phyloP scores from a whole-genome alignment of 176 grass and related monocot genomes.

The Sorghum bicolor region DNA sequence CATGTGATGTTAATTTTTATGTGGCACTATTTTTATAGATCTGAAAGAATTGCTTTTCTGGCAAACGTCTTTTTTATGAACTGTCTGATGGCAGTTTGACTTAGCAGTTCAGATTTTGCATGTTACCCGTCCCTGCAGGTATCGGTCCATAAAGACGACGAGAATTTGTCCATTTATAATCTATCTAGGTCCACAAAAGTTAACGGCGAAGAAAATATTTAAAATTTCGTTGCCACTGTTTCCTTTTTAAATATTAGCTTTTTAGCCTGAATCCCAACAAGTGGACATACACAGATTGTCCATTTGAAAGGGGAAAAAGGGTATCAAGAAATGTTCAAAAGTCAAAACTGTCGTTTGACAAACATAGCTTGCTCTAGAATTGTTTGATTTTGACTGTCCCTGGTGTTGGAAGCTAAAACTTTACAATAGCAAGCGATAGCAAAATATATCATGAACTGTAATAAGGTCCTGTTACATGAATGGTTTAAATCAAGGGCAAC shows the following conservation, averaged over 20 bases:
- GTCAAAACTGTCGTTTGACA: background rate
- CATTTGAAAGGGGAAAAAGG: background rate
- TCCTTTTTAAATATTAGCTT: background rate
- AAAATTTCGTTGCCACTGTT: slow-evolving; percentile 1
- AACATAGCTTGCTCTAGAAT: slow-evolving; percentile 14
- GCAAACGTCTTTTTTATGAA: too few species aligned
- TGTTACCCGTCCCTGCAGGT: too few species aligned
- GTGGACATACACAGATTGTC: background rate
- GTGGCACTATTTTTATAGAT: slow-evolving; percentile 23
- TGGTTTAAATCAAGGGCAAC: background rate
- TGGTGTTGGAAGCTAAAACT: background rate
- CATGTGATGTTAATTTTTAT: background rate
- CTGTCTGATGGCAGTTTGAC: too few species aligned
- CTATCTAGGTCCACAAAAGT: too few species aligned
- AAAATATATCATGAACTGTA: too few species aligned
- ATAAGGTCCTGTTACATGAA: background rate
- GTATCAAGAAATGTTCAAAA: background rate
- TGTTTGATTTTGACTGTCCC: background rate
- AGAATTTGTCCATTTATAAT: background rate
- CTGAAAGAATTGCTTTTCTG: background rate
- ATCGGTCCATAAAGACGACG: slow-evolving; percentile 27
- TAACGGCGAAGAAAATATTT: background rate
- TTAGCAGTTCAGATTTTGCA: too few species aligned
- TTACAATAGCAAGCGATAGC: background rate
- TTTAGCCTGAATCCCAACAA: background rate